phyloP scores from a whole-genome alignment of 2,329 filamentous ascomycete species.

The Diaporthe vexans region DNA sequence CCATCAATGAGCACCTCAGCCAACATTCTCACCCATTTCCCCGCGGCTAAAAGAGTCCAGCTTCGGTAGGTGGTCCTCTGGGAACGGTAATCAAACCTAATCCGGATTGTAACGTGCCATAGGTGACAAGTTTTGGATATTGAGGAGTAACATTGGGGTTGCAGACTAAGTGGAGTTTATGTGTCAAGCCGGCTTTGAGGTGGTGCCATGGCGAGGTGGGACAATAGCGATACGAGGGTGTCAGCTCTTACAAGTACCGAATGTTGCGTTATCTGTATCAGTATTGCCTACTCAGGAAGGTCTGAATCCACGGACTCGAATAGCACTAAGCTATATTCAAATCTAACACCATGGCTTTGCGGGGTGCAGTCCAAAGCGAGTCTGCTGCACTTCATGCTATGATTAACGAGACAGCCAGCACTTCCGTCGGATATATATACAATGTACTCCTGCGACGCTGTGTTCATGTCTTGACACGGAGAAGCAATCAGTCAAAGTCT shows the following conservation, averaged over 20 bases:
- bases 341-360: background rate
- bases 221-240: constrained; percentile 4
- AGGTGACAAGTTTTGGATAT: constrained; percentile 14
- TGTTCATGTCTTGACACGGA: background rate
- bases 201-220: constrained; percentile 5
- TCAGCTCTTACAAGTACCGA: background rate
- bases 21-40: background rate
- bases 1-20: constrained; percentile 7
- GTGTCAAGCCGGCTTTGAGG: constrained; percentile 13
- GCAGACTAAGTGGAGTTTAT: constrained; percentile 25
- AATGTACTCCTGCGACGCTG: background rate
- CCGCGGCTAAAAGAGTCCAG: background rate
- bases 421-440: background rate
- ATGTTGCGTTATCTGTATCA: constrained; percentile 3
- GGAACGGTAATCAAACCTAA: constrained; percentile 5
- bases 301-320: background rate
- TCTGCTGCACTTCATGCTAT: too few species aligned
- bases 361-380: background rate
- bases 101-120: constrained; percentile 28
- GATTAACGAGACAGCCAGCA: background rate
- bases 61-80: background rate
- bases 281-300: constrained; percentile 22
- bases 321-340: background rate
- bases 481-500: background rate
- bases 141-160: constrained; percentile 14